Percentiles rank a stretch among this genome's conserved stretches.
These are phyloP conservation scores for Mortierella sp. DNA, from an alignment of 371 early-diverging fungal species.

Conservation along the genomic window DNA sequence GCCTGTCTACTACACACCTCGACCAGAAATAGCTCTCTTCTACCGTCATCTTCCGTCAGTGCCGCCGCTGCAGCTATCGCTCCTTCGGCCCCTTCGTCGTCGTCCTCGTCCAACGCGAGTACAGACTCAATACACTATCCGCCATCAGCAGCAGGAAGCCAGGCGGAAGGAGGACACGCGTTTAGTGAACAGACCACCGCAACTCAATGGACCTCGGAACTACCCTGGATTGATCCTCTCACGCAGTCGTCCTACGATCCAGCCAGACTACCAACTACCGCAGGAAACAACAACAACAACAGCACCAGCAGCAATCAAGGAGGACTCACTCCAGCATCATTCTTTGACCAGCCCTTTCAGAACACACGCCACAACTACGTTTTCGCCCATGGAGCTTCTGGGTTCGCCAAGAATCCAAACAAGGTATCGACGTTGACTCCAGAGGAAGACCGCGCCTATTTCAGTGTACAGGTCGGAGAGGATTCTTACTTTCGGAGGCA, in stretches of 20 bases:
- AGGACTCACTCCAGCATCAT: conserved; percentile 19
- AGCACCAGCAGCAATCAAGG: conserved; percentile 7
- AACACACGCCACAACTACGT: conserved; percentile 68
- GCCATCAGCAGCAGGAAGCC: conserved; percentile 2
- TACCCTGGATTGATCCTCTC: conserved; percentile 52
- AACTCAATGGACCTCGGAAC: conserved; percentile 40
- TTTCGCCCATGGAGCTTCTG: conserved; percentile 81
- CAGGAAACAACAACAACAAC: not conserved
- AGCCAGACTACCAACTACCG: conserved; percentile 7
- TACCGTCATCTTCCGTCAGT: conserved; percentile 24
- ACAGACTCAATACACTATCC: conserved; percentile 17
- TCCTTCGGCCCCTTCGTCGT: conserved; percentile 3
- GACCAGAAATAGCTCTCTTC: conserved; percentile 10
- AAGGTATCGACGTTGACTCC: conserved; percentile 50
- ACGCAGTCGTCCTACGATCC: conserved; percentile 37
- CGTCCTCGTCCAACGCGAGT: not conserved
- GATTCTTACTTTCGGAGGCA: conserved; percentile 84
- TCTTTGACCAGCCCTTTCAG: conserved; percentile 60
- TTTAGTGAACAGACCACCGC: conserved; percentile 20
- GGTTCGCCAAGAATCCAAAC: conserved; percentile 78
- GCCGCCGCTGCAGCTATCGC: conserved; percentile 12
- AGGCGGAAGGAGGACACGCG: conserved; percentile 31
- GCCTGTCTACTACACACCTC: conserved; percentile 34
- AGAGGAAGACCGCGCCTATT: conserved; percentile 81
- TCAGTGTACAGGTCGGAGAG: conserved; percentile 85